Conservation (phyloP, 768 basidiomycete genomes). For the Trametes meyenii region DNA sequence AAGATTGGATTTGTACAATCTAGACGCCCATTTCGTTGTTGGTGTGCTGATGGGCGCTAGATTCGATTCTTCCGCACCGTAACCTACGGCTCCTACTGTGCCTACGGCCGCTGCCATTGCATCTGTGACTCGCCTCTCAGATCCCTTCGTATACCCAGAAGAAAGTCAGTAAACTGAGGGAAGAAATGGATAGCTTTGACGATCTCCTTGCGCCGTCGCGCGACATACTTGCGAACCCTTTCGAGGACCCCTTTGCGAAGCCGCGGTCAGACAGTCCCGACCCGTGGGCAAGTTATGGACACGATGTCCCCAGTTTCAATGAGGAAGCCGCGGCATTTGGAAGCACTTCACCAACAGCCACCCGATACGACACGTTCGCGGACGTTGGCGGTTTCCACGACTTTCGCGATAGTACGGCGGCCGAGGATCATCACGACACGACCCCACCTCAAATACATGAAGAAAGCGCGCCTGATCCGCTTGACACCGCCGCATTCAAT, state of each 20-base stretch:
- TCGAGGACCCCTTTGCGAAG: slow-evolving; percentile 71
- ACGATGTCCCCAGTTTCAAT: slow-evolving; percentile 24
- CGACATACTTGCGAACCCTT: slow-evolving; percentile 72
- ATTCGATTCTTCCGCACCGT: too few relatives aligned
- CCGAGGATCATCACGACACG: neutral
- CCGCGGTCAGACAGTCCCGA: slow-evolving; percentile 68
- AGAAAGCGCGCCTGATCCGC: slow-evolving; percentile 39
- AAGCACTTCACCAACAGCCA: slow-evolving; percentile 24
- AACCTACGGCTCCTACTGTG: too few relatives aligned
- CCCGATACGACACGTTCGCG: slow-evolving; percentile 25
- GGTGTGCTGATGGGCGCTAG: too few relatives aligned
- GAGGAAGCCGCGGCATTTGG: slow-evolving; percentile 27
- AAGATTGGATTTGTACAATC: too few relatives aligned
- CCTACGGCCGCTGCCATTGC: neutral
- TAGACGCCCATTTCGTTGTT: too few relatives aligned
- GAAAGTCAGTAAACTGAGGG: neutral
- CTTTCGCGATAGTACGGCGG: neutral
- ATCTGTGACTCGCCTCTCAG: neutral
- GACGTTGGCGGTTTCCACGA: slow-evolving; percentile 21
- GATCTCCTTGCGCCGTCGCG: slow-evolving; percentile 65
- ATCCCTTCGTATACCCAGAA: neutral
- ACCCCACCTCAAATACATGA: neutral
- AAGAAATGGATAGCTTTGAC: slow-evolving; percentile 74
- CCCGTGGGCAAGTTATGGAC: slow-evolving; percentile 71
- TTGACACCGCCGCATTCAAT: slow-evolving; percentile 43